Conservation (phyloP, 2,329 filamentous ascomycete genomes). For the Exophiala sp. region DNA sequence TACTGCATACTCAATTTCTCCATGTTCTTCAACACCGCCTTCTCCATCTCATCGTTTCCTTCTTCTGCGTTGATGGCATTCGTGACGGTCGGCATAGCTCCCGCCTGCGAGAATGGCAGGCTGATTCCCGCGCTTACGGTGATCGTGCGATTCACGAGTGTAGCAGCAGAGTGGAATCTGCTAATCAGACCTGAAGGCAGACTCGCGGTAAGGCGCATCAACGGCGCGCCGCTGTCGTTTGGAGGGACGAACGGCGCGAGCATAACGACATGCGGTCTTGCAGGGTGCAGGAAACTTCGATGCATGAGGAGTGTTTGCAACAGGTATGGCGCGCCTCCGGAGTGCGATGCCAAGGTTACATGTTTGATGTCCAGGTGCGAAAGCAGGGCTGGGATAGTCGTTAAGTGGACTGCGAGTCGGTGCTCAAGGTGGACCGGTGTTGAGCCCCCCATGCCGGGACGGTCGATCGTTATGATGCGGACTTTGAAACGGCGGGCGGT, state of each 20-base stretch:
- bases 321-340: conserved; percentile 2
- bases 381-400: conserved; percentile 4
- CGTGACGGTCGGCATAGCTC: neutral
- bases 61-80: neutral
- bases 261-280: conserved; percentile 1
- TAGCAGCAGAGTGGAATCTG: neutral
- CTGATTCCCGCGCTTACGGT: neutral
- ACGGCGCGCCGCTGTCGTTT: neutral
- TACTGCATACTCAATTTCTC: neutral
- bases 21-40: neutral
- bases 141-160: conserved; percentile 2
- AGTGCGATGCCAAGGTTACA: conserved; percentile 7
- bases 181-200: neutral
- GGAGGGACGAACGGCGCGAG: conserved; percentile 4
- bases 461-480: conserved; percentile 6
- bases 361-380: conserved; percentile 6
- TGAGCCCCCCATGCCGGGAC: conserved; percentile 3
- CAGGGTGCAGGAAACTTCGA: conserved; percentile 1
- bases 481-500: conserved; percentile 1
- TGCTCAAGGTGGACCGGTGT: conserved; percentile 2
- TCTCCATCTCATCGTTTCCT: neutral
- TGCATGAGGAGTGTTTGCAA: neutral
- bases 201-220: neutral
- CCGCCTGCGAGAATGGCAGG: neutral
- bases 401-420: conserved; percentile 1